These are phyloP conservation scores for Rostrohypoxylon terebratum DNA, from an alignment of 495 filamentous ascomycete species.

Conservation along the genomic window DNA sequence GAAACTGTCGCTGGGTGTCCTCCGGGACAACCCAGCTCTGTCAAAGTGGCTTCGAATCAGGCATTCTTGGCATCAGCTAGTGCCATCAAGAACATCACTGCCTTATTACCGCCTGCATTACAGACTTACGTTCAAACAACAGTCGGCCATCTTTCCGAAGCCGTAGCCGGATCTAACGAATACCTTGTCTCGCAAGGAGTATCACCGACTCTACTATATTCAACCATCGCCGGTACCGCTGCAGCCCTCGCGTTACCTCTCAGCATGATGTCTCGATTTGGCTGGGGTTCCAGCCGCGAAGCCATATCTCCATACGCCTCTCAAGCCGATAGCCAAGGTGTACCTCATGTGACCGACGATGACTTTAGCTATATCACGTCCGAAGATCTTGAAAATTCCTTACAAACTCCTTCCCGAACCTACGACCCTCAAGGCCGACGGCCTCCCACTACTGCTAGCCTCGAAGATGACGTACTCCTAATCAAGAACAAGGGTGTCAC, in stretches of 20 bases:
- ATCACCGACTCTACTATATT: constrained; percentile 60
- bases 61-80: constrained; percentile 62
- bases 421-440: constrained; percentile 46
- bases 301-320: constrained; percentile 68
- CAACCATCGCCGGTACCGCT: constrained; percentile 58
- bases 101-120: constrained; percentile 57
- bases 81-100: constrained; percentile 60
- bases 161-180: constrained; percentile 65
- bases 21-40: constrained; percentile 54
- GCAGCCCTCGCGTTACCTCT: constrained; percentile 63
- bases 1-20: constrained; percentile 49
- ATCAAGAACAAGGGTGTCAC: constrained; percentile 76
- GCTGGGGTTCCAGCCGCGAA: constrained; percentile 63
- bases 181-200: constrained; percentile 64
- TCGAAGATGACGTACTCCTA: constrained; percentile 80
- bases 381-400: constrained; percentile 67
- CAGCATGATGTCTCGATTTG: constrained; percentile 73
- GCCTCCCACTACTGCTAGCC: constrained; percentile 50
- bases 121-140: constrained; percentile 62
- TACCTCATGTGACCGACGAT: constrained; percentile 75
- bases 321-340: constrained; percentile 57
- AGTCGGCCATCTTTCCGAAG: constrained; percentile 53
- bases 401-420: constrained; percentile 50
- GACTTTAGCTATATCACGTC: constrained; percentile 86
- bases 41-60: constrained; percentile 68